Evolutionary conservation across 1,284 basidiomycete species (phyloP).

Genomic region (Coniferiporia sulphurascens): DNA sequence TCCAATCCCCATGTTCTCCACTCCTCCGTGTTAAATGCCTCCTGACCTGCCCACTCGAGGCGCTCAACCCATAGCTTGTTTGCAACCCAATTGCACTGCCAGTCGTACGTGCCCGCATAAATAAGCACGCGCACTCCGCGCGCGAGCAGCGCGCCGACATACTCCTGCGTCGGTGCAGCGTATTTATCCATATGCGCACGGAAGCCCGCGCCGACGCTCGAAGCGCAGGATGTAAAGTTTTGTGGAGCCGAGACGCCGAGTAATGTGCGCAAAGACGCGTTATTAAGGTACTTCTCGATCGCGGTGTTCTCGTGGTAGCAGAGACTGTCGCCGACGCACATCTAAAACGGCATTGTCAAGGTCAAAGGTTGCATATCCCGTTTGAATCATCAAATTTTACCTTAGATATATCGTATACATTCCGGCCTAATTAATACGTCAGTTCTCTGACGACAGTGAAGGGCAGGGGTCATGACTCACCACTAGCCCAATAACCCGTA

Average conservation of each 20-base stretch:
- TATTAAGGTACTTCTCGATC: slow-evolving; percentile 53
- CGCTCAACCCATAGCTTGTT: slow-evolving; percentile 73
- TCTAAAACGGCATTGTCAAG: slow-evolving; percentile 26
- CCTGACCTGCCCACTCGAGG: slow-evolving; percentile 64
- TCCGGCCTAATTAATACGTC: neutral
- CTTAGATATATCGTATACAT: slow-evolving; percentile 73
- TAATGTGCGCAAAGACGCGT: slow-evolving; percentile 44
- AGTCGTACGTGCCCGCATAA: slow-evolving; percentile 77
- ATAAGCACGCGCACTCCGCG: slow-evolving; percentile 68
- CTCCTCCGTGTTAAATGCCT: slow-evolving; percentile 43
- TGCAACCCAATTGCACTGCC: slow-evolving; percentile 76
- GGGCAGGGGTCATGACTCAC: slow-evolving; percentile 20
- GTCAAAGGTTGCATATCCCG: neutral
- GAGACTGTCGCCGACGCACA: slow-evolving; percentile 45
- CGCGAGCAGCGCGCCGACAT: slow-evolving; percentile 70
- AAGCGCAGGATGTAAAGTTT: slow-evolving; percentile 56
- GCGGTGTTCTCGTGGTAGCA: slow-evolving; percentile 51
- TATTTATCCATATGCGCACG: slow-evolving; percentile 55
- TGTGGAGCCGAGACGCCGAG: slow-evolving; percentile 55
- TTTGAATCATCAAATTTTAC: slow-evolving; percentile 24
- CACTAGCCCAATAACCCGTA: slow-evolving; percentile 25
- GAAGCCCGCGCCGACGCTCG: slow-evolving; percentile 45
- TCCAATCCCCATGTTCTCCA: slow-evolving; percentile 61
- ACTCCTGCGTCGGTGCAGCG: slow-evolving; percentile 52
- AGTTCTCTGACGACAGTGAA: neutral